Percentiles rank a stretch among this genome's conserved stretches.
These are phyloP conservation scores for Rhizophora mangle DNA, from an alignment of 345 rosid species.

Conservation along the genomic window DNA sequence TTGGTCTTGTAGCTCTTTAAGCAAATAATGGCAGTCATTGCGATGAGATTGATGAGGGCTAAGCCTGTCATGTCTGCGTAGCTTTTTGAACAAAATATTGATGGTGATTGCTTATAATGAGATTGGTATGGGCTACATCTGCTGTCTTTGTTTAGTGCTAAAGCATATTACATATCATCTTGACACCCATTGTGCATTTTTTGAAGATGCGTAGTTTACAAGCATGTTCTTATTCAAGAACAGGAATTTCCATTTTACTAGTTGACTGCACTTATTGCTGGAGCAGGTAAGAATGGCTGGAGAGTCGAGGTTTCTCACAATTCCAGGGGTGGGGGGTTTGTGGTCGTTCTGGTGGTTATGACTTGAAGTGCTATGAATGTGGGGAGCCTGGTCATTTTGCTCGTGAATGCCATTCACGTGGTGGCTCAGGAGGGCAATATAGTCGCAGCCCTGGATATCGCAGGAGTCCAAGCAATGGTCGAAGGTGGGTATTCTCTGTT, in stretches of 20 bases:
- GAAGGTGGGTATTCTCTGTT: constrained; percentile 38
- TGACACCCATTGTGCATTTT: no score
- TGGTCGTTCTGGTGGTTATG: constrained; percentile 80
- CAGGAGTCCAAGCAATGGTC: constrained; percentile 83
- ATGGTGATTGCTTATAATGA: no score
- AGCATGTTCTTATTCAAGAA: no score
- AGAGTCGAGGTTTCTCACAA: constrained; percentile 88
- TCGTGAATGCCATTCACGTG: constrained; percentile 76
- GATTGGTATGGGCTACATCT: no score
- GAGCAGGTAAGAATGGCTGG: constrained; percentile 81
- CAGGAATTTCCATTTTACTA: not conserved
- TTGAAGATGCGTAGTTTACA: no score
- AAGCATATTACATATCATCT: no score
- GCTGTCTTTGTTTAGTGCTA: no score
- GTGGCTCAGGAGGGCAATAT: constrained; percentile 68
- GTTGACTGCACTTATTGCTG: not conserved
- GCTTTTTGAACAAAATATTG: no score
- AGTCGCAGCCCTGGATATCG: constrained; percentile 86
- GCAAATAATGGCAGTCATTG: no score
- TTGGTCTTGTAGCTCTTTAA: no score
- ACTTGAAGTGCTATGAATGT: constrained; percentile 86
- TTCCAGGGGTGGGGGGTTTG: constrained; percentile 54
- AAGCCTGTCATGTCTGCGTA: no score
- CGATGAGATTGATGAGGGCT: no score
- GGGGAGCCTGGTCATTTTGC: constrained; percentile 95